Evolutionary conservation across 2,329 filamentous ascomycete species (phyloP).

Genomic region (Xylaria polymorpha): DNA sequence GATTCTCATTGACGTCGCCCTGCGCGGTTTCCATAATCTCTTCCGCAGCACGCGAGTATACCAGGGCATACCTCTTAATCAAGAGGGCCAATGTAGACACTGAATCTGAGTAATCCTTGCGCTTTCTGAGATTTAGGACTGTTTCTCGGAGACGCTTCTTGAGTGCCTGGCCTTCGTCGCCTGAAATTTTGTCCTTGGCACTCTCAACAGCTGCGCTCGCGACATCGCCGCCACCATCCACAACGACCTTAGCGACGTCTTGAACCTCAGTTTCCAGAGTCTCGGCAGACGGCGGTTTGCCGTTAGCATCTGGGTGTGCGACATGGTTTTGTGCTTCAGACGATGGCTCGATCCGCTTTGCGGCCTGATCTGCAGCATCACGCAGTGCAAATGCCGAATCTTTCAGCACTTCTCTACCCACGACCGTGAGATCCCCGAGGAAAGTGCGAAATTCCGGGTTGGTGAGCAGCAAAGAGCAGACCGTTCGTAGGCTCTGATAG

Average conservation of each 20-base stretch:
- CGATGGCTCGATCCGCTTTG: constrained; percentile 77
- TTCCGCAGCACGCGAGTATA: constrained; percentile 79
- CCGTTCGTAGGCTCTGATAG: constrained; percentile 83
- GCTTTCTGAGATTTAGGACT: constrained; percentile 77
- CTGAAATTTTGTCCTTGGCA: constrained; percentile 76
- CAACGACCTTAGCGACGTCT: constrained; percentile 66
- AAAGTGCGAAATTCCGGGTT: constrained; percentile 93
- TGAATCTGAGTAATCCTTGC: constrained; percentile 85
- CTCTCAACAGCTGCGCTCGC: constrained; percentile 69
- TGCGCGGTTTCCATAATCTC: constrained; percentile 74
- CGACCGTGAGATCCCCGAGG: constrained; percentile 79
- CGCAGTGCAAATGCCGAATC: constrained; percentile 87
- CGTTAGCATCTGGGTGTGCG: constrained; percentile 53
- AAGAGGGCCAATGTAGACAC: constrained; percentile 82
- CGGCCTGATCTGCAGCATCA: constrained; percentile 78
- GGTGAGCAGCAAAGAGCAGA: constrained; percentile 85
- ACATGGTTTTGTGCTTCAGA: constrained; percentile 67
- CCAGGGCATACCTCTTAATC: constrained; percentile 79
- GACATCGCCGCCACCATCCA: constrained; percentile 55
- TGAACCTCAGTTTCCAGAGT: constrained; percentile 70
- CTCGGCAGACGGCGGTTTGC: constrained; percentile 63
- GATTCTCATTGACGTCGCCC: constrained; percentile 78
- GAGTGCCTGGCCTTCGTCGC: constrained; percentile 78
- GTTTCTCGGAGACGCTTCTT: constrained; percentile 80
- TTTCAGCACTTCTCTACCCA: constrained; percentile 85